Evolutionary conservation across 163 green algal genomes (phyloP).

Genomic region (Scenedesmus sp.): DNA sequence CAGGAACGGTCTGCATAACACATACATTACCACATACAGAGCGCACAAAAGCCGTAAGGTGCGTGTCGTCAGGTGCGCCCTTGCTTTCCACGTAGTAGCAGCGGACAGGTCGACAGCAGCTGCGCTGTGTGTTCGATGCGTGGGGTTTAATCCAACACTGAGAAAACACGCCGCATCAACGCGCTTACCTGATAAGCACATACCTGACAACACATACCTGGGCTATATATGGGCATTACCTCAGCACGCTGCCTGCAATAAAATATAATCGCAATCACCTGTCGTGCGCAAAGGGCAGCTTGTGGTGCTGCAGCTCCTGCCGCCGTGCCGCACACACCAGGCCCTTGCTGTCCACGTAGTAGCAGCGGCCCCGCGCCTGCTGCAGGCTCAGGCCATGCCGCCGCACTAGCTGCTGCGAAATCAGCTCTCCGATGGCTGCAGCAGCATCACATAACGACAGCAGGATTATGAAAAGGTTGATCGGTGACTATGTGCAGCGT

Average conservation of each 20-base stretch:
- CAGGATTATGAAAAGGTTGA: not conserved
- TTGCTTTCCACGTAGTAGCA: too few relatives aligned
- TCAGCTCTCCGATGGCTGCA: slow-evolving; percentile 76
- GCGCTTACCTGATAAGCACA: too few relatives aligned
- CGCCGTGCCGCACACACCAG: slow-evolving; percentile 2
- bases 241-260: too few relatives aligned
- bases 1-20: not conserved
- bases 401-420: slow-evolving; percentile 65
- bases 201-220: too few relatives aligned
- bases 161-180: too few relatives aligned
- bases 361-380: slow-evolving; percentile 72
- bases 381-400: slow-evolving; percentile 63
- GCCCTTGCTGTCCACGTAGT: slow-evolving; percentile 76
- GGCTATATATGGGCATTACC: too few relatives aligned
- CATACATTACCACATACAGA: not conserved
- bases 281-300: slow-evolving; percentile 81
- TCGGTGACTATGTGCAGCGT: too few relatives aligned
- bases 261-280: not conserved
- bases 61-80: too few relatives aligned
- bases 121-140: too few relatives aligned
- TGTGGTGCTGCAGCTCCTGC: slow-evolving; percentile 27
- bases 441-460: not conserved
- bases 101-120: too few relatives aligned
- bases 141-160: too few relatives aligned
- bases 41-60: too few relatives aligned